Evolutionary conservation across 1,284 basidiomycete genomes (phyloP).

Genomic region (Trametes sp.): DNA sequence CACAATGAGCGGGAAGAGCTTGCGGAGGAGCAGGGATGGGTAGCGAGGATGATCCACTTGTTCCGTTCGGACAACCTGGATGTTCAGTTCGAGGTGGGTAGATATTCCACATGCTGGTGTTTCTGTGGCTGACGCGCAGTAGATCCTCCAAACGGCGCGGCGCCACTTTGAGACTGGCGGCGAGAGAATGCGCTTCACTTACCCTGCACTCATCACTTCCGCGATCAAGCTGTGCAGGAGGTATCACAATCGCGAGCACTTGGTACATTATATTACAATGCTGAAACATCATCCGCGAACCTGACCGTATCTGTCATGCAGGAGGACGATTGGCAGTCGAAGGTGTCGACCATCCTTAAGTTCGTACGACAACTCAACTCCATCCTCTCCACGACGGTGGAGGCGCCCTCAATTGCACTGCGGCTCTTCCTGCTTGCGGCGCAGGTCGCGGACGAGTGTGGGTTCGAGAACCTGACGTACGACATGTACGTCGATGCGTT

Average conservation of each 20-base stretch:
- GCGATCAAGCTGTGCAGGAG: constrained; percentile 90
- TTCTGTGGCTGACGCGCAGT: constrained; percentile 6
- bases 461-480: constrained; percentile 93
- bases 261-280: constrained; percentile 49
- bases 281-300: too few species aligned
- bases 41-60: constrained; percentile 94
- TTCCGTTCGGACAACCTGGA: constrained; percentile 86
- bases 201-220: constrained; percentile 91
- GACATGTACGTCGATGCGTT: constrained; percentile 97
- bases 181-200: constrained; percentile 93
- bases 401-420: constrained; percentile 88
- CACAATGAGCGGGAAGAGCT: constrained; percentile 83
- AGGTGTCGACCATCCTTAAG: constrained; percentile 86
- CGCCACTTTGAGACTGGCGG: constrained; percentile 90
- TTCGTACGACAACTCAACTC: constrained; percentile 92
- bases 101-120: not conserved
- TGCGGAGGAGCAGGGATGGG: constrained; percentile 97
- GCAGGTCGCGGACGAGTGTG: constrained; percentile 91
- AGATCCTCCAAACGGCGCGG: constrained; percentile 90
- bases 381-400: constrained; percentile 90
- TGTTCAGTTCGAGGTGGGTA: constrained; percentile 85
- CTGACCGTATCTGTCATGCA: constrained; percentile 36
- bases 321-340: constrained; percentile 86
- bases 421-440: constrained; percentile 94
- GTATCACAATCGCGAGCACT: constrained; percentile 80